phyloP scores from a whole-genome alignment of 148 eudicot species.

The Vaccinium macrocarpon region DNA sequence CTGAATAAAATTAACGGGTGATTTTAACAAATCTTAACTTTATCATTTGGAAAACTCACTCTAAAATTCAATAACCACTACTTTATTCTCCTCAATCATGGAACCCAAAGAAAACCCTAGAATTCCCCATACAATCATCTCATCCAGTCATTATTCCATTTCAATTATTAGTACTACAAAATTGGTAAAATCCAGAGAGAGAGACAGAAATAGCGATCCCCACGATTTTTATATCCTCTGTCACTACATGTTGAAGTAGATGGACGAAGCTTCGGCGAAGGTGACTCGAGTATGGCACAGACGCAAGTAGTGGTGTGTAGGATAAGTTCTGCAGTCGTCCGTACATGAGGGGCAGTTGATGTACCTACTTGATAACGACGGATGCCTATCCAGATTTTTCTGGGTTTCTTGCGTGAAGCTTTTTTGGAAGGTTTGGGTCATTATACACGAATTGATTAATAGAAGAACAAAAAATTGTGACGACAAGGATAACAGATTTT shows the following conservation, averaged over 20 bases:
- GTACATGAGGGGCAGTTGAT: neutral
- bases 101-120: neutral
- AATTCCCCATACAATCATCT: neutral
- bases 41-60: too few relatives aligned
- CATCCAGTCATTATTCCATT: neutral
- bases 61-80: neutral
- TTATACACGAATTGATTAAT: neutral
- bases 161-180: neutral
- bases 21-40: too few relatives aligned
- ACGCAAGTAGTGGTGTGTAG: neutral
- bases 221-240: neutral
- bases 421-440: conserved; percentile 1
- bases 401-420: neutral
- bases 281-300: neutral
- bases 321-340: neutral
- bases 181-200: neutral
- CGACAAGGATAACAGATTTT: neutral
- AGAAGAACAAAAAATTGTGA: neutral
- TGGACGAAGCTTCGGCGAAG: conserved; percentile 10
- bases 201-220: neutral
- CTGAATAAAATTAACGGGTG: too few relatives aligned
- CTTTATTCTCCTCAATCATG: neutral
- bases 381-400: neutral
- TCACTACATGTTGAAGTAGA: neutral
- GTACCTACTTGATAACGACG: neutral